Evolutionary conservation across 148 eudicot genomes (phyloP).

Genomic region (Bassia scoparia): DNA sequence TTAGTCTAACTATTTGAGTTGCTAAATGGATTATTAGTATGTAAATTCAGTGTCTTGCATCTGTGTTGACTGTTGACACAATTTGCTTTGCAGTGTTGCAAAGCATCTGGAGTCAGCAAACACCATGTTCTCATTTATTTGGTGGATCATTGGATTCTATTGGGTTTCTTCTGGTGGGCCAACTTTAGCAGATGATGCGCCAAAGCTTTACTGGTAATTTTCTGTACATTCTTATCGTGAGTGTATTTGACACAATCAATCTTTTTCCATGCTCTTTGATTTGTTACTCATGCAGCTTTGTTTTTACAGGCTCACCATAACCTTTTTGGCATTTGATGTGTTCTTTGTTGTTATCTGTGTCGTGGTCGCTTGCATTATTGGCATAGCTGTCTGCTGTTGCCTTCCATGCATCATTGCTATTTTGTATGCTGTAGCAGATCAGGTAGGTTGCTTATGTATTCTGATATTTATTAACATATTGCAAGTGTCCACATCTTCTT

Average conservation of each 20-base stretch:
- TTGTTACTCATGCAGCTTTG: conserved; percentile 20
- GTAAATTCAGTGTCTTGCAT: background rate
- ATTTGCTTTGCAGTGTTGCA: conserved; percentile 52
- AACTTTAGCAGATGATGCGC: conserved; percentile 56
- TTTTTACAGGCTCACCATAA: conserved; percentile 74
- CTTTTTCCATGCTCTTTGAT: conserved; percentile 1
- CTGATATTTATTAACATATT: background rate
- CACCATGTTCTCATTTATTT: conserved; percentile 91
- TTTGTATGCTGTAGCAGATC: conserved; percentile 87
- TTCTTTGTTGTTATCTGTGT: conserved; percentile 90
- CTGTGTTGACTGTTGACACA: background rate
- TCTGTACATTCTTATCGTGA: background rate
- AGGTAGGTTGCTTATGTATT: conserved; percentile 43
- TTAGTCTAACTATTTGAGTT: background rate
- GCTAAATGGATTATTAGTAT: background rate
- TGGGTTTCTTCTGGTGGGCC: conserved; percentile 93
- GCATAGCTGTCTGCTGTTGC: conserved; percentile 90
- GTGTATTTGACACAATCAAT: background rate
- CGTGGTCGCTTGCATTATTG: conserved; percentile 85
- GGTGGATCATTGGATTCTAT: conserved; percentile 99
- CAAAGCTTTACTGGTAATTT: conserved; percentile 80
- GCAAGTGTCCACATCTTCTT: background rate
- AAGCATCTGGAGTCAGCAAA: conserved; percentile 91
- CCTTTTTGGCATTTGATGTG: conserved; percentile 86
- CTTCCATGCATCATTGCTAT: conserved; percentile 90